Evolutionary conservation across 2,329 filamentous ascomycete species (phyloP).

Genomic region (Clarireedia homoeocarpa): DNA sequence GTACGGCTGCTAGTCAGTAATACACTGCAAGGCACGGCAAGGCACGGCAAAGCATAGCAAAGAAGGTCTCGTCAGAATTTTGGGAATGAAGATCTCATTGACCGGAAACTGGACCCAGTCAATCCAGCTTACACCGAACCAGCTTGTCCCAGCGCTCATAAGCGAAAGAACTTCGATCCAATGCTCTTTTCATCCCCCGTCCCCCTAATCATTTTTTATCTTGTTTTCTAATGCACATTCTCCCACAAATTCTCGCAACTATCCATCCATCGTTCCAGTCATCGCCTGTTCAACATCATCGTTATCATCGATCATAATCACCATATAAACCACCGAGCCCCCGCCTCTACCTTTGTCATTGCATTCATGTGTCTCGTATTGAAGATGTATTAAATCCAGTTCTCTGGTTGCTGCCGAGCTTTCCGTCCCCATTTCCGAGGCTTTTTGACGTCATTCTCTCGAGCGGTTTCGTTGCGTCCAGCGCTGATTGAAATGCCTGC

Average conservation of each 20-base stretch:
- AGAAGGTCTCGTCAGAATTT: neutral
- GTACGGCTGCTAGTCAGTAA: too few relatives aligned
- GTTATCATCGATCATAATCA: neutral
- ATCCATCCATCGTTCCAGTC: neutral
- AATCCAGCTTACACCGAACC: neutral
- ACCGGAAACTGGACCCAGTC: neutral
- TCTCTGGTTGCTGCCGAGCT: neutral
- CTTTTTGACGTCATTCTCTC: constrained; percentile 2
- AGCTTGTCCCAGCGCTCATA: neutral
- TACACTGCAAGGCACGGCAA: neutral
- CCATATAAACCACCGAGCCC: too few relatives aligned
- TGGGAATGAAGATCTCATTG: neutral
- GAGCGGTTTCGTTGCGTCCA: neutral
- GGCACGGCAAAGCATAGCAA: neutral
- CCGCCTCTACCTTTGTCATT: neutral
- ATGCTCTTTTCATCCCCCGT: neutral
- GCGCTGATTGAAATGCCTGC: constrained; percentile 1
- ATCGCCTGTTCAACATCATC: neutral
- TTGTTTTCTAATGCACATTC: neutral
- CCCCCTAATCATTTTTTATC: neutral
- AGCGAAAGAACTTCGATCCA: neutral
- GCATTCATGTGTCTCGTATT: neutral
- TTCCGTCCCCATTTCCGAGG: constrained; percentile 3
- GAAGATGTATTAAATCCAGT: neutral
- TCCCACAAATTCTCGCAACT: neutral